phyloP scores from a whole-genome alignment of 2,329 filamentous ascomycete species.

The Trichoderma atroviride region DNA sequence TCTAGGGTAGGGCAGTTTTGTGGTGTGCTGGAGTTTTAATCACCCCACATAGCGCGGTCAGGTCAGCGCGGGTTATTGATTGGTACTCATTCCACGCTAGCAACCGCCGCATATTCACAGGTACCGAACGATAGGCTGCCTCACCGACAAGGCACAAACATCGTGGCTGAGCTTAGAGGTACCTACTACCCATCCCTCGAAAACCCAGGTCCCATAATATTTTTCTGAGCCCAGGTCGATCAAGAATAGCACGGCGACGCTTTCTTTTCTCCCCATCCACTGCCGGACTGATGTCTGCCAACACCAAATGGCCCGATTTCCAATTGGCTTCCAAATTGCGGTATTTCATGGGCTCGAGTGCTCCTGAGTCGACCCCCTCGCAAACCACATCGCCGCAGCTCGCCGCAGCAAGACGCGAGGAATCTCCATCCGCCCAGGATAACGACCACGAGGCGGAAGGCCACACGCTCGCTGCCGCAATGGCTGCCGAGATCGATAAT shows the following conservation, averaged over 20 bases:
- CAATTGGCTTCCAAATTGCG: constrained; percentile 39
- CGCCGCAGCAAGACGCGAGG: constrained; percentile 23
- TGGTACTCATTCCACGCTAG: not conserved
- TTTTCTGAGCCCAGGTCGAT: constrained; percentile 6
- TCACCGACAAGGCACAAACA: constrained; percentile 24
- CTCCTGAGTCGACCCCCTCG: constrained; percentile 31
- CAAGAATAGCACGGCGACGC: constrained; percentile 3
- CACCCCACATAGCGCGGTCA: constrained; percentile 10
- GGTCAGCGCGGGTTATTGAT: not conserved
- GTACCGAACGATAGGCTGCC: constrained; percentile 13
- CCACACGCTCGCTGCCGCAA: constrained; percentile 27
- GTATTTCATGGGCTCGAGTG: constrained; percentile 36
- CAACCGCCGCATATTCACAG: too few species aligned
- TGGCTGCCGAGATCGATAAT: constrained; percentile 34
- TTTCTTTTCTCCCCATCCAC: constrained; percentile 18
- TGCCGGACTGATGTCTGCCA: constrained; percentile 35
- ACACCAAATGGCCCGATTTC: constrained; percentile 41
- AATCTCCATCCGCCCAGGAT: constrained; percentile 23
- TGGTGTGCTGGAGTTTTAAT: not conserved
- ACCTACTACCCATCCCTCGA: constrained; percentile 9
- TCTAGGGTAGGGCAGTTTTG: constrained; percentile 1
- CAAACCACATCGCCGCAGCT: constrained; percentile 28
- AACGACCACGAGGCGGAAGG: constrained; percentile 29
- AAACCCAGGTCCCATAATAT: constrained; percentile 24
- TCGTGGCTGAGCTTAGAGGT: constrained; percentile 10